Conservation (phyloP, 345 rosid genomes). For the Mallotus nudiflorus region DNA sequence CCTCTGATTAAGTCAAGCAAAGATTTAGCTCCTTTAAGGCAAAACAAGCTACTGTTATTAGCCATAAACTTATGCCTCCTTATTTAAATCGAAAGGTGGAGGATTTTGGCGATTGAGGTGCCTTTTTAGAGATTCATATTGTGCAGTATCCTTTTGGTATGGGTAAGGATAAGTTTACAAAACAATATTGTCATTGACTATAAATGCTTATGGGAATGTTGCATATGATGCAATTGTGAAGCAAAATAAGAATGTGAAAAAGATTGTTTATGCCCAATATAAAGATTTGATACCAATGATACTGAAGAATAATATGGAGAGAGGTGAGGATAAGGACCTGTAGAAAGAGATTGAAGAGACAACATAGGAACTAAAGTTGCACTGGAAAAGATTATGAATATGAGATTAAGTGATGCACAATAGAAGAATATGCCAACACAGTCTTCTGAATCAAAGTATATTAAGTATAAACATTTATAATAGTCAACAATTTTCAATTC, state of each 20-base stretch:
- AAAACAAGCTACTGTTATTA: slow-evolving; percentile 38
- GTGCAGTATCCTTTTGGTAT: slow-evolving; percentile 92
- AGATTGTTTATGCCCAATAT: slow-evolving; percentile 80
- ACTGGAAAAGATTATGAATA: slow-evolving; percentile 84
- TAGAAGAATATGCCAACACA: slow-evolving; percentile 85
- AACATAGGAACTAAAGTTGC: slow-evolving; percentile 69
- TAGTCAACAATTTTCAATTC: slow-evolving; percentile 87
- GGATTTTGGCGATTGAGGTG: slow-evolving; percentile 98
- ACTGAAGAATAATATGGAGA: slow-evolving; percentile 48
- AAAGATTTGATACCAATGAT: slow-evolving; percentile 81
- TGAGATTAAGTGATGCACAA: slow-evolving; percentile 88
- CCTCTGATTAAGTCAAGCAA: slow-evolving; percentile 70
- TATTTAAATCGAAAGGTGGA: slow-evolving; percentile 74
- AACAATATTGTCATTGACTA: slow-evolving; percentile 74
- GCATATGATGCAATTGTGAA: slow-evolving; percentile 91
- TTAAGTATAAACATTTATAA: slow-evolving; percentile 85
- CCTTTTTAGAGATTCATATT: slow-evolving; percentile 89
- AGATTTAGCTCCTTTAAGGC: slow-evolving; percentile 50
- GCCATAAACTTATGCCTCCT: slow-evolving; percentile 60
- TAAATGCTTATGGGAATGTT: slow-evolving; percentile 83
- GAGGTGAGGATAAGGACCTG: slow-evolving; percentile 50
- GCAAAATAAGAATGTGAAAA: slow-evolving; percentile 63
- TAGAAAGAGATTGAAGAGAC: slow-evolving; percentile 73
- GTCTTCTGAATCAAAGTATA: slow-evolving; percentile 71
- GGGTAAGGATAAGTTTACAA: slow-evolving; percentile 64